Conservation (phyloP, 2,329 filamentous ascomycete species). For the Sporothrix dimorphospora region DNA sequence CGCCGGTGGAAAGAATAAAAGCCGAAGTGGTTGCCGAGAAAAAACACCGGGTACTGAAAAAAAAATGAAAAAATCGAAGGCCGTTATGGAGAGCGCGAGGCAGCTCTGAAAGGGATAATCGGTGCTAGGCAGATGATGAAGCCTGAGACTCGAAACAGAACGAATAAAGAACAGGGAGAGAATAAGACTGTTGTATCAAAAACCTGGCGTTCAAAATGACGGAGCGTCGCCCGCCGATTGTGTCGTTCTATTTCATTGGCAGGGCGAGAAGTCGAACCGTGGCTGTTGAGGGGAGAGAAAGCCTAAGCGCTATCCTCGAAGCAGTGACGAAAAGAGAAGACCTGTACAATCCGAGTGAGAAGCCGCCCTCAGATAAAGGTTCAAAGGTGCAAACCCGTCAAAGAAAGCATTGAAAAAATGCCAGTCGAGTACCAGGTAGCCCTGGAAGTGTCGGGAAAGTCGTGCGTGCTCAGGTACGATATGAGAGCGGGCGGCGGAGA, state of each 20-base stretch:
- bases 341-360: conserved; percentile 28
- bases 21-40: not conserved
- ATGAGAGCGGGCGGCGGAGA: not conserved
- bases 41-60: not conserved
- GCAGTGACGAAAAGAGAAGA: not conserved
- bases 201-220: not conserved
- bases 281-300: not conserved
- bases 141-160: not conserved
- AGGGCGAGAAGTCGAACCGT: not conserved
- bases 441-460: not conserved
- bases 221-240: not conserved
- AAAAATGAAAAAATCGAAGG: no score
- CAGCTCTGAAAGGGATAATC: not conserved
- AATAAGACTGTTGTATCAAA: not conserved
- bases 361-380: conserved; percentile 17
- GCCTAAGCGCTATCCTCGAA: not conserved
- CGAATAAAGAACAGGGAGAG: not conserved
- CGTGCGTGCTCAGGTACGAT: no score
- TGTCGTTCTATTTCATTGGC: not conserved
- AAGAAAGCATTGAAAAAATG: not conserved
- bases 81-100: conserved; percentile 2
- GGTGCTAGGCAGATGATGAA: not conserved
- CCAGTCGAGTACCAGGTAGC: no score
- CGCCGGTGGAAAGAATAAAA: not conserved
- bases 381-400: conserved; percentile 15